Evolutionary conservation across 768 basidiomycete genomes (phyloP), one percentile per base, ranked within the genome.

Genomic region (Tephrocybe sp.): DNA sequence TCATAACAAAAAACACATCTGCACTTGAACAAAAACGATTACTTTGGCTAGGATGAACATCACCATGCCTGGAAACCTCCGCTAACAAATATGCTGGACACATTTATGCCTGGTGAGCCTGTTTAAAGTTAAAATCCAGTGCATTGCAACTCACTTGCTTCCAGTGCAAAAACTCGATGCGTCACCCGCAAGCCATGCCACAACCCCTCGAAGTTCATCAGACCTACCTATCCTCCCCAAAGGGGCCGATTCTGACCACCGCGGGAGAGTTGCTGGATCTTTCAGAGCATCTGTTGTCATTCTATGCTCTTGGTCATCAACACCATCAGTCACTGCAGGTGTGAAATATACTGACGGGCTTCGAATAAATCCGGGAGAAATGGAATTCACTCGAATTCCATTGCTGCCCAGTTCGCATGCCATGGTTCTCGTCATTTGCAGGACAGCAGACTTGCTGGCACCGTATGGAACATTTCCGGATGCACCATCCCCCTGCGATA

Each of bases 361-460:
- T 60, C 83, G 84, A 17, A 89, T 85, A 60, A 84, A 77, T 10
- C 89, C 87, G 0, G 87, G 87, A 19, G 87, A 89, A 41, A 90
- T 71, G 9, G 82, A 74, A 64, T 90, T 90, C 49, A 89, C 86
- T 0, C 88, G 76, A 46, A 90, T 89, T 4, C 72, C 67, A 62
- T 81, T 69, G 38, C 61, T 67, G 1, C 84, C 89, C 0, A 90
- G 74, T 59, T 90, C 88, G 60, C 85, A 87, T 5, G 87, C 88
- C 84, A 90, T 83, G 63, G 83, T 87, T 45, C 89, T 78, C 1
- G 72, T 82, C 84, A 89, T 87, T 66, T 90, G 88, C 35, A 89
- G 67, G 16, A 90, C 84, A 3, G 81, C 88, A 1, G 84, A 78
- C 65, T 90, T 90, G 68, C 84, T 85, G 38, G 78, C 73, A 65